These are phyloP conservation scores for Melanogaster broomeanus DNA, from an alignment of 768 basidiomycete species.

Conservation along the genomic window DNA sequence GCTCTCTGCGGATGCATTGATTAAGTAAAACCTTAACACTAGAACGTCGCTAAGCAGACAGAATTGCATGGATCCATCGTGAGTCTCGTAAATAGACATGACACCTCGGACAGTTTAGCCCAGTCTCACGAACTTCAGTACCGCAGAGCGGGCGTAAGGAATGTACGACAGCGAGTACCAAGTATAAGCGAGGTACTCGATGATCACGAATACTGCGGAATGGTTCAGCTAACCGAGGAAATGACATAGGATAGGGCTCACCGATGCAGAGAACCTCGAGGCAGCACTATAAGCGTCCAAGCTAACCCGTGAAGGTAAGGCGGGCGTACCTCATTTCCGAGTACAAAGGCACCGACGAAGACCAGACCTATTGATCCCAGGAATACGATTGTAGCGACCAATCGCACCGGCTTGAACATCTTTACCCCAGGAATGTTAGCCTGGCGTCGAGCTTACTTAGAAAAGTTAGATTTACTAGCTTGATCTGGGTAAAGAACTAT, in stretches of 20 bases:
- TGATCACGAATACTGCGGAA: conserved; percentile 77
- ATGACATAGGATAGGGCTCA: conserved; percentile 26
- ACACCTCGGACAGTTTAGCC: conserved; percentile 2
- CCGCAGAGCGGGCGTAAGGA: conserved; percentile 82
- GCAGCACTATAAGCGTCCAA: neutral
- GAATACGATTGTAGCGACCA: conserved; percentile 79
- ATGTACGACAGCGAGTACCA: conserved; percentile 92
- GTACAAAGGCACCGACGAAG: conserved; percentile 83
- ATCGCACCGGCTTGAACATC: conserved; percentile 96
- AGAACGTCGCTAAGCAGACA: neutral
- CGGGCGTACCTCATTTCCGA: conserved; percentile 60
- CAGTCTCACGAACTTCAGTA: conserved; percentile 63
- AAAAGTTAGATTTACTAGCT: conserved; percentile 54
- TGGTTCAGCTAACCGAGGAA: neutral
- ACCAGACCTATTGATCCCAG: conserved; percentile 79
- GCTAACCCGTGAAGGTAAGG: neutral
- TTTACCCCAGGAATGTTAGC: conserved; percentile 27
- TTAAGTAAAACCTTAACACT: conserved; percentile 8
- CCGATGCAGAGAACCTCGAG: conserved; percentile 67
- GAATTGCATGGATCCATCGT: conserved; percentile 6
- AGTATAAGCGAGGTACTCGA: conserved; percentile 89
- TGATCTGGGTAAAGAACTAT: conserved; percentile 79
- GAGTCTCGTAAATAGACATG: conserved; percentile 9
- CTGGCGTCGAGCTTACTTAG: neutral
- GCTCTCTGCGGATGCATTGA: conserved; percentile 4